Evolutionary conservation across 306 rosid species (phyloP).

Genomic region (Gillenia trifoliata): DNA sequence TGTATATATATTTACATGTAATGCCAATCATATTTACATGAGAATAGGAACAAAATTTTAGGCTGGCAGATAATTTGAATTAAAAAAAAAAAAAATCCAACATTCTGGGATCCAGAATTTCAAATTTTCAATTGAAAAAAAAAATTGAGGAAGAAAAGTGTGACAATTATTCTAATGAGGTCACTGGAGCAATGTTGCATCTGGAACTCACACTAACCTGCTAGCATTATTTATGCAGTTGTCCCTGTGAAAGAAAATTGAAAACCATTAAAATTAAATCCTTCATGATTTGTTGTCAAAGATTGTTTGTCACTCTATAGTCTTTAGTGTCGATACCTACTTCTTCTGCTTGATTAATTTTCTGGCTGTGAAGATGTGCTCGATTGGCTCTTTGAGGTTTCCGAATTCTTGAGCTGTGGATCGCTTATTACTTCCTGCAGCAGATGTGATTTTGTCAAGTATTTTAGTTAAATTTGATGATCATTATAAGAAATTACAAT

Average conservation of each 20-base stretch:
- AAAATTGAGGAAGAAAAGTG: background rate
- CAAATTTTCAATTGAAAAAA: background rate
- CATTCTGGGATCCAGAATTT: background rate
- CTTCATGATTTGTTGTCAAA: background rate
- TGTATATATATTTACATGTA: background rate
- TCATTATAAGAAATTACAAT: background rate
- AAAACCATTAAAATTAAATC: background rate
- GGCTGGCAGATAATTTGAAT: background rate
- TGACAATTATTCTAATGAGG: background rate
- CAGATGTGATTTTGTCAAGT: background rate
- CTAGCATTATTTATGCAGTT: background rate
- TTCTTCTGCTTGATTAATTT: conserved; percentile 23
- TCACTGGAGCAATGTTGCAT: background rate
- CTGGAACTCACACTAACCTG: background rate
- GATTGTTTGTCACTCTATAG: background rate
- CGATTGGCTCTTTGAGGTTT: conserved; percentile 33
- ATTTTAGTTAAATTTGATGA: background rate
- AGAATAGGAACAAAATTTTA: background rate
- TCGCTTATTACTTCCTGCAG: conserved; percentile 57
- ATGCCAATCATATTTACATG: conserved; percentile 8
- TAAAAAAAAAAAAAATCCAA: background rate
- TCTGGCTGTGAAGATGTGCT: conserved; percentile 29
- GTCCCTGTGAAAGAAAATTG: background rate
- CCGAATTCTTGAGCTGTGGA: conserved; percentile 33
- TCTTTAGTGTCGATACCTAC: conserved; percentile 7